Conservation (phyloP, 306 rosid genomes). For the Elaeagnus macrophylla region DNA sequence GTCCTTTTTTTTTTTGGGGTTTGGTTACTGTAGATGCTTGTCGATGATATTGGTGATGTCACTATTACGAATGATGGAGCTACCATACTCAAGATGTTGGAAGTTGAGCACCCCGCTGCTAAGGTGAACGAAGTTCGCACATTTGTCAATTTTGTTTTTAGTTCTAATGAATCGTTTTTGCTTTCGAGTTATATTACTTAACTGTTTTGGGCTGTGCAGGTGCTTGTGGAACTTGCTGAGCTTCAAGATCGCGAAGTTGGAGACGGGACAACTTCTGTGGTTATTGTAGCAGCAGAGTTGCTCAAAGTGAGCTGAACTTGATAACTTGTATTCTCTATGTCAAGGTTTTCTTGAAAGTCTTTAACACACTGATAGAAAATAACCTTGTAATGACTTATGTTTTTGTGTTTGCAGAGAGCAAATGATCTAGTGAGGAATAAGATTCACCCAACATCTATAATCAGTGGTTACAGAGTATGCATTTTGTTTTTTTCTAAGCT, state of each 20-base stretch:
- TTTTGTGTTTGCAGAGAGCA: constrained; percentile 52
- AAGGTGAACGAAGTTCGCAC: constrained; percentile 39
- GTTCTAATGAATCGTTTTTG: not conserved
- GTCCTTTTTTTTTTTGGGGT: constrained; percentile 4
- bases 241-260: constrained; percentile 97
- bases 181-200: not conserved
- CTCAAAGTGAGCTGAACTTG: constrained; percentile 45
- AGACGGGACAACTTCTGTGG: constrained; percentile 95
- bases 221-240: constrained; percentile 90
- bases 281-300: constrained; percentile 88
- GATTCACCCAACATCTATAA: constrained; percentile 96
- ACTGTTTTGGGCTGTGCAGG: constrained; percentile 30
- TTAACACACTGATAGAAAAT: constrained; percentile 6
- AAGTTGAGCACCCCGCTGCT: constrained; percentile 98
- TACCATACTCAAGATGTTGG: constrained; percentile 90
- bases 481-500: not conserved
- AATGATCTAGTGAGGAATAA: constrained; percentile 92
- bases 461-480: constrained; percentile 85
- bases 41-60: constrained; percentile 89
- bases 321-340: not conserved
- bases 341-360: not conserved
- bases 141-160: not conserved
- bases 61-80: constrained; percentile 96
- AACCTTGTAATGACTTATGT: constrained; percentile 2
- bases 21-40: constrained; percentile 64